Evolutionary conservation across 805 yeast genomes (phyloP), one percentile per base, ranked within the genome.

Genomic region (Kregervanrija delftensis): DNA sequence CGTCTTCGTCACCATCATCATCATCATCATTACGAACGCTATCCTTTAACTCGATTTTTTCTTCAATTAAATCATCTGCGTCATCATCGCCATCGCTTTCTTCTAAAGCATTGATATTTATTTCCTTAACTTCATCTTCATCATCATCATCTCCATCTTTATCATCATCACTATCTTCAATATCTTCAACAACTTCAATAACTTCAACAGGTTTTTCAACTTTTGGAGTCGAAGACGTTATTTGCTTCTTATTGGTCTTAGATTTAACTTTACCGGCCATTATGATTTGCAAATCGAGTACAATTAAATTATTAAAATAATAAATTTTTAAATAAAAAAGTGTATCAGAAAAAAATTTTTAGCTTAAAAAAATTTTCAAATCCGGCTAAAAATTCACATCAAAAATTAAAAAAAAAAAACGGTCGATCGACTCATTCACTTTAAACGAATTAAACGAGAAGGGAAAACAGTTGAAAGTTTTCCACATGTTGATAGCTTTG

Each of bases 1-100:
- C 81, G 38, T 73, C 81, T 35, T 74, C 80, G 12, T 72, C 80
- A 11, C 55, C 60, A 9, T 55, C 59, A 12, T 67, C 74, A 4
- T 61, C 67, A 1, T 68, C 55, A 11, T 54, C 57, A 30, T 48
- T 57, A 9, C 53, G 59, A 46, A 53, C 58, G 35, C 53, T 55
- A 6, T 22, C 28, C 28, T 22, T 22, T 22, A 22, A 22, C 28
- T 22, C 53, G 16, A 59, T 38, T 42, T 53, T 49, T n/a, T 37
- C 37, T 45, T 52, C 54, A 35, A 50, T 50, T 22, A 22, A 22
- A 22, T 44, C 57, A 11, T 57, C 48, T 11, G 47, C 59, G 6
- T 55, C 70, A 30, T 64, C 75, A 40, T 68, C 75, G 33, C 69
- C 74, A 14, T 70, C 75, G 39, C 66, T 71, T 30, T 67, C 73